These are phyloP conservation scores for Trametes coccinea DNA, from an alignment of 768 basidiomycete species.

Conservation along the genomic window DNA sequence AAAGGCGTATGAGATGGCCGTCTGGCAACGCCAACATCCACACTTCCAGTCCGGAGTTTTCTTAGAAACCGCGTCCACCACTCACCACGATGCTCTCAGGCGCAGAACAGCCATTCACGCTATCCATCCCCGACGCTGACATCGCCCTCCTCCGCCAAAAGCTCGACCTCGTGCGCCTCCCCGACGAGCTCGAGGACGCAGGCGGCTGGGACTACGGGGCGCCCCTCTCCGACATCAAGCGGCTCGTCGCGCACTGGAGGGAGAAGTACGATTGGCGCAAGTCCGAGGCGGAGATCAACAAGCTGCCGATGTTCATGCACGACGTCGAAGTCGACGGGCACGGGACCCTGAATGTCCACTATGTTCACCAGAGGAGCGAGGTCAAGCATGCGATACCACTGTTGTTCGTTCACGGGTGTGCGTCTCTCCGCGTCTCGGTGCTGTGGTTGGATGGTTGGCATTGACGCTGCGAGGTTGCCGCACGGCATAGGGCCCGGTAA, in stretches of 20 bases:
- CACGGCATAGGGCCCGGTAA: slow-evolving; percentile 54
- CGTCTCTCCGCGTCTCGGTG: slow-evolving; percentile 11
- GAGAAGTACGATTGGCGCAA: slow-evolving; percentile 55
- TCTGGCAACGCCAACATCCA: too few species aligned
- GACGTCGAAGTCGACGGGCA: slow-evolving; percentile 49
- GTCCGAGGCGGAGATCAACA: slow-evolving; percentile 51
- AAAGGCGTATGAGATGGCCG: too few species aligned
- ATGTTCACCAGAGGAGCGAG: slow-evolving; percentile 54
- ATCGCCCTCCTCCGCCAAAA: slow-evolving; percentile 22
- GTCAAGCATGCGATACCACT: slow-evolving; percentile 50
- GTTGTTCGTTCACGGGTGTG: slow-evolving; percentile 61
- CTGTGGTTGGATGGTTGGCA: too few species aligned
- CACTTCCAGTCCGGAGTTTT: too few species aligned
- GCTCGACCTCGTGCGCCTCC: slow-evolving; percentile 26
- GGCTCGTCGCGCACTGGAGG: slow-evolving; percentile 51
- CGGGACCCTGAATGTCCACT: slow-evolving; percentile 53
- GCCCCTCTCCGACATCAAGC: slow-evolving; percentile 48
- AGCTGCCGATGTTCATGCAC: slow-evolving; percentile 53
- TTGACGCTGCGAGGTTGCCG: too few species aligned
- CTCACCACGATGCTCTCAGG: neutral
- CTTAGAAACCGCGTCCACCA: too few species aligned
- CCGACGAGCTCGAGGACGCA: slow-evolving; percentile 26
- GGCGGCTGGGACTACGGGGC: slow-evolving; percentile 32
- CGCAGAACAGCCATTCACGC: slow-evolving; percentile 24
- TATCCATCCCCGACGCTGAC: slow-evolving; percentile 23